Base-by-base conservation (phyloP, 1,139 yeast species). In the Yamadazyma oceani region DNA sequence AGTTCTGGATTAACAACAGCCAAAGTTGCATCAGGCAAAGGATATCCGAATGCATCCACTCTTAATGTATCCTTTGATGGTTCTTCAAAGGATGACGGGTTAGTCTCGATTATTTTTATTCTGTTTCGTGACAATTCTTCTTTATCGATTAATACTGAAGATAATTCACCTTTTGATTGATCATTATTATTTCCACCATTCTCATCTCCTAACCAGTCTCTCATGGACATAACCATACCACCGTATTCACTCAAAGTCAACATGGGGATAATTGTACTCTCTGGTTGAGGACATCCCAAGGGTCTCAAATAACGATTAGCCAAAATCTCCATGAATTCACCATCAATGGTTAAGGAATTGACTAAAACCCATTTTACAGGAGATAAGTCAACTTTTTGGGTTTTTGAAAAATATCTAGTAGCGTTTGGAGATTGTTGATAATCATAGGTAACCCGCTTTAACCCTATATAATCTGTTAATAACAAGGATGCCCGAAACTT, bases 1-100 rank as follows among this genome's bases (percentile, higher is more conserved):
- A 87, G 85, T 46, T 94, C 98, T 0, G 98, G 97, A 55, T 94
- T 89, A 0, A 92, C 97, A 25, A 92, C 80, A 0, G 97, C 97
- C 31, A 92, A 61, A 0, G 95, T 87, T 0, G 97, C 92, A 63
- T 90, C 97, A 0, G 97, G 96, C 2, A 92, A 62, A 0, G 98
- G 98, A 51, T 74, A 88, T 0, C 98, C 98, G 68, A 92, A 92
- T 0, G 97, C 85, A 32, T 95, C 96, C 0, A 92, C 85, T 36
- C 95, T 66, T 31, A 89, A 66, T 33, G 53, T 55, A 50, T 78
- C 73, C 32, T 69, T 66, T 12, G 72, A 62, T 19, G 69, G 71
- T 30, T 80, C 85, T 41, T 69, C 76, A 7, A 74, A 68, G 4
- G 80, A 69, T 0, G 78, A 70, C 0, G 85, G 84, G 39, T 76